A percentile compares a stretch with the other conserved stretches of the same genome.
These are phyloP conservation scores for Hamamelis virginiana DNA, from an alignment of 164 flowering plant species.

Conservation along the genomic window DNA sequence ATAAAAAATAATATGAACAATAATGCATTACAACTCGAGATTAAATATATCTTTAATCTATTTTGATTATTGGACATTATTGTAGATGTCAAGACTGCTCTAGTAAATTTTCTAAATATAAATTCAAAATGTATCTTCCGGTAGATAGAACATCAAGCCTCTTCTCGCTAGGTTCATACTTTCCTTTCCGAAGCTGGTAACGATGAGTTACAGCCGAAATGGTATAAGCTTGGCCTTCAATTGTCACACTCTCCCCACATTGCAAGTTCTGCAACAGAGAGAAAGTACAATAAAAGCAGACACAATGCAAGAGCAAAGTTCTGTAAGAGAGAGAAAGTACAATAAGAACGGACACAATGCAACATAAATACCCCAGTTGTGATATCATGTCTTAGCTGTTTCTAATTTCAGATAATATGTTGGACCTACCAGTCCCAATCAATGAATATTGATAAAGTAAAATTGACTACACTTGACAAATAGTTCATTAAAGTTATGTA, in stretches of 20 bases:
- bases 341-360: slow-evolving; percentile 10
- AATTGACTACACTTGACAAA: slow-evolving; percentile 12
- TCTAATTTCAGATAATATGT: neutral
- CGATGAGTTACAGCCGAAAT: slow-evolving; percentile 87
- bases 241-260: slow-evolving; percentile 86
- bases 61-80: neutral
- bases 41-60: neutral
- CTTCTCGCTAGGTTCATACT: slow-evolving; percentile 85
- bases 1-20: neutral
- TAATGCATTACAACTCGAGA: slow-evolving; percentile 1
- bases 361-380: slow-evolving; percentile 7
- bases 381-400: neutral
- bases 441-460: slow-evolving; percentile 8
- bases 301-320: slow-evolving; percentile 38
- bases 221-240: slow-evolving; percentile 82
- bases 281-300: slow-evolving; percentile 2
- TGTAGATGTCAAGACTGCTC: slow-evolving; percentile 58
- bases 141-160: slow-evolving; percentile 86
- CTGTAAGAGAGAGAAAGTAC: slow-evolving; percentile 34
- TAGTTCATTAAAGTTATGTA: neutral
- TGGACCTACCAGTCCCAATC: slow-evolving; percentile 11
- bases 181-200: slow-evolving; percentile 88
- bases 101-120: slow-evolving; percentile 70
- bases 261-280: slow-evolving; percentile 66
- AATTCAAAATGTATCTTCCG: slow-evolving; percentile 83